Base-by-base conservation (phyloP, 306 rosid species). In the Dryas alaskensis region DNA sequence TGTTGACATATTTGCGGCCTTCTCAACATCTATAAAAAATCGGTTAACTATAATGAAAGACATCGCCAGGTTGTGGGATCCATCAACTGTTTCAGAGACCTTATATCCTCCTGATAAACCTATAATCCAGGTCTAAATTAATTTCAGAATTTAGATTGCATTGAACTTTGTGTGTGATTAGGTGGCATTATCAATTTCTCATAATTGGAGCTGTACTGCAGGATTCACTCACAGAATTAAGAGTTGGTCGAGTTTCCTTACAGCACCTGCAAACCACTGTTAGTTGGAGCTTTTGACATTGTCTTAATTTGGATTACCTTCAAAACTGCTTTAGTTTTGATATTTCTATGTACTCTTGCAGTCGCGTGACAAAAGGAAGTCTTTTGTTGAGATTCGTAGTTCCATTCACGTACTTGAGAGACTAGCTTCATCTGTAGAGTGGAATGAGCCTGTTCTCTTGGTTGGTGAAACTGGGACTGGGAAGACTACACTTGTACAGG, bases 381-480 rank as follows among this genome's bases (percentile, higher is more conserved):
- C 89, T 75, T 89, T 94, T 82, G 96, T 92, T 43, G 96, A 86
- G 80, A 85, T 94, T 40, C 87, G 87, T 51, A 88, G 84, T 86
- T 91, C 96, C 77, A 73, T 94, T 69, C 87, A 86, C 83, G 78
- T 86, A 27, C 88, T 94, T 22, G 97, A 91, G 86, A 87, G 89
- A 51, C 81, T 94, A 75, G 97, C 98, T 31, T 84, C 88, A 65
- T 91, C 96, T 79, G 94, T 89, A 64, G 87, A 86, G 85, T 86
- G 80, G 79, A 94, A 89, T 65, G 98, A 94, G 83, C 87, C 98
- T 67, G 96, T 91, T 59, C 98, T 94, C 60, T 80, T 94, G 85
- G 96, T 94, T 79, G 98, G 98, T 78, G 98, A 94, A 87, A 94
- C 98, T 76, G 98, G 98, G 82, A 94, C 97, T 0, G 98, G 98